Conservation (phyloP, 2,329 filamentous ascomycete species). For the Pestalotiopsis sp. region DNA sequence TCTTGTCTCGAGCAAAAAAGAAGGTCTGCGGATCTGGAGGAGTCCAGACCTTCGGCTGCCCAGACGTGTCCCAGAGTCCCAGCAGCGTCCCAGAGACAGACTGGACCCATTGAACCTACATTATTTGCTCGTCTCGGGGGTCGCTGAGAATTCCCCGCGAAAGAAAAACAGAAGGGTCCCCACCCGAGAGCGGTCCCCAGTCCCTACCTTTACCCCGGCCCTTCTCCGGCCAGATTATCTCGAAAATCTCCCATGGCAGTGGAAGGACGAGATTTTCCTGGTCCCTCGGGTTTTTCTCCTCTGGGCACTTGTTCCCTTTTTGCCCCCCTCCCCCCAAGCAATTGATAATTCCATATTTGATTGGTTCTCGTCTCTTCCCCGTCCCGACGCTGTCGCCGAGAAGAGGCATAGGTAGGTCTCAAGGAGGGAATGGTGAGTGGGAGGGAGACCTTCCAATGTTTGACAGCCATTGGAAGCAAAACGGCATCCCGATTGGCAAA, state of each 20-base stretch:
- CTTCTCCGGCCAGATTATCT: constrained; percentile 28
- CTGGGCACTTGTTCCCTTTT: not conserved
- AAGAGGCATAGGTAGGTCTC: not conserved
- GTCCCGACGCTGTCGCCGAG: not conserved
- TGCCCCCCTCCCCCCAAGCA: not conserved
- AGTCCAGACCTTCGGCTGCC: not conserved
- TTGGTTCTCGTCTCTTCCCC: not conserved
- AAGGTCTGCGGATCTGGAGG: not conserved
- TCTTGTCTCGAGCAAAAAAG: not conserved
- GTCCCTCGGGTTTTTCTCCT: no score
- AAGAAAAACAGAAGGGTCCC: constrained; percentile 2
- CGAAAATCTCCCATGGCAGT: not conserved
- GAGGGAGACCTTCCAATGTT: not conserved
- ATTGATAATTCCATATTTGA: not conserved
- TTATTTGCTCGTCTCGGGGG: not conserved
- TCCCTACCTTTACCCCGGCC: constrained; percentile 24
- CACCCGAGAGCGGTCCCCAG: constrained; percentile 9
- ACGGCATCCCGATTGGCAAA: no score
- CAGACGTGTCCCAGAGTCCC: not conserved
- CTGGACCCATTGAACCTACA: not conserved
- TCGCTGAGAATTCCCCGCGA: constrained; percentile 10
- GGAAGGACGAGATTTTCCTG: no score
- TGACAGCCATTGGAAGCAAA: not conserved
- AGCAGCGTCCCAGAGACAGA: not conserved
- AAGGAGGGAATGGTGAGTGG: no score